Evolutionary conservation across 441 rosid species (phyloP).

Genomic region (Theobroma grandiflorum): DNA sequence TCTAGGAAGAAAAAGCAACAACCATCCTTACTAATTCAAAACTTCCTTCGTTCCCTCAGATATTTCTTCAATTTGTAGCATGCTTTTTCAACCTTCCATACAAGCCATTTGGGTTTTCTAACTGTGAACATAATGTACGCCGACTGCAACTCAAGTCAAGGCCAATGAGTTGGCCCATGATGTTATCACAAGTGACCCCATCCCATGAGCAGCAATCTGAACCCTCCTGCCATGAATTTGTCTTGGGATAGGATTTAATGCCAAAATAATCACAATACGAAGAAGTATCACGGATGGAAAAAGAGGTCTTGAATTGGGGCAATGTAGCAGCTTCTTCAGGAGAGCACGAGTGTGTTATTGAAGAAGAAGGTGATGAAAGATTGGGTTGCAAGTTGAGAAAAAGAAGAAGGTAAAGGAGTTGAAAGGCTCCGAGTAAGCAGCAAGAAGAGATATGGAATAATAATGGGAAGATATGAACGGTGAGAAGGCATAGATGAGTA

Average conservation of each 20-base stretch:
- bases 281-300: neutral
- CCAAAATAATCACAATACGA: too few relatives aligned
- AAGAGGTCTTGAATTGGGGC: neutral
- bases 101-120: neutral
- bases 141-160: constrained; percentile 7
- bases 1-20: too few relatives aligned
- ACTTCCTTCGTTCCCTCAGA: too few relatives aligned
- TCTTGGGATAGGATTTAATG: neutral
- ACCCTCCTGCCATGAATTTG: constrained; percentile 15
- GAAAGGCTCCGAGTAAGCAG: too few relatives aligned
- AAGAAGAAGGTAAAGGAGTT: too few relatives aligned
- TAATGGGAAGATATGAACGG: too few relatives aligned
- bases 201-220: neutral
- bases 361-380: too few relatives aligned
- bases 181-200: neutral
- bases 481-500: too few relatives aligned
- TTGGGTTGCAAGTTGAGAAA: too few relatives aligned
- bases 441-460: too few relatives aligned
- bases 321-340: neutral
- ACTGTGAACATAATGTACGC: neutral
- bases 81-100: neutral
- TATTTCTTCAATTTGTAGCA: neutral
- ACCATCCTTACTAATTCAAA: too few relatives aligned
- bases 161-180: neutral
- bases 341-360: neutral